Evolutionary conservation across 176 grass and related monocot genomes (phyloP).

Genomic region (Themeda triandra): DNA sequence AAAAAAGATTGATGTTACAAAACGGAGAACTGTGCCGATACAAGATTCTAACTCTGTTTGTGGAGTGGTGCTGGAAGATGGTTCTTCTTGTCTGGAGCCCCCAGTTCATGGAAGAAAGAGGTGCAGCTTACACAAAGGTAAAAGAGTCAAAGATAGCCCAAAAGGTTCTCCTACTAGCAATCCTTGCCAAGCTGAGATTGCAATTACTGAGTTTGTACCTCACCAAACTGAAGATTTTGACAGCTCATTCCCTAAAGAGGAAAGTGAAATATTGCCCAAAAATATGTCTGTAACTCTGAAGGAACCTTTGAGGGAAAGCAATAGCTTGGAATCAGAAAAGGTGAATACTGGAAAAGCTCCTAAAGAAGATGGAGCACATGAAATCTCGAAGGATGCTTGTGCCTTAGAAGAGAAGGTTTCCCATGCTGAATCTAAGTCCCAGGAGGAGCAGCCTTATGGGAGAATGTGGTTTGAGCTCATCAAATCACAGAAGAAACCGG

Average conservation of each 20-base stretch:
- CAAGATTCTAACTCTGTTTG: conserved; percentile 45
- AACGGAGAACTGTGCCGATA: conserved; percentile 6
- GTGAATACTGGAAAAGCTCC: conserved; percentile 19
- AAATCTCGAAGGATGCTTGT: background rate
- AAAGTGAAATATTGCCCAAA: background rate
- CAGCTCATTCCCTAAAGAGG: background rate
- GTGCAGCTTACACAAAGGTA: conserved; percentile 83
- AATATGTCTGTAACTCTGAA: background rate
- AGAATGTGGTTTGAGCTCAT: conserved; percentile 50
- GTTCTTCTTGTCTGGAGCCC: conserved; percentile 48
- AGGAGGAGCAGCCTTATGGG: conserved; percentile 10
- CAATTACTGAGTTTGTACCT: conserved; percentile 12
- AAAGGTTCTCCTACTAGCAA: conserved; percentile 18
- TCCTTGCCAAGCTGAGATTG: conserved; percentile 14
- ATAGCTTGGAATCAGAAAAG: conserved; percentile 10
- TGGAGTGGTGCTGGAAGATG: conserved; percentile 54
- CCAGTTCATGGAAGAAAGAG: conserved; percentile 77
- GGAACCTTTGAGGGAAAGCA: background rate
- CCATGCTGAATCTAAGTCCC: conserved; percentile 16
- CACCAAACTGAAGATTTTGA: background rate
- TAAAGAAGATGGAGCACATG: background rate
- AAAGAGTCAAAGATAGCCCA: conserved; percentile 33
- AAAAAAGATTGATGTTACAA: conserved; percentile 37
- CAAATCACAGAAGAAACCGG: conserved; percentile 25
- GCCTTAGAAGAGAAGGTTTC: background rate